Evolutionary conservation across 768 basidiomycete genomes (phyloP).

Genomic region (Wakefieldia striispora): DNA sequence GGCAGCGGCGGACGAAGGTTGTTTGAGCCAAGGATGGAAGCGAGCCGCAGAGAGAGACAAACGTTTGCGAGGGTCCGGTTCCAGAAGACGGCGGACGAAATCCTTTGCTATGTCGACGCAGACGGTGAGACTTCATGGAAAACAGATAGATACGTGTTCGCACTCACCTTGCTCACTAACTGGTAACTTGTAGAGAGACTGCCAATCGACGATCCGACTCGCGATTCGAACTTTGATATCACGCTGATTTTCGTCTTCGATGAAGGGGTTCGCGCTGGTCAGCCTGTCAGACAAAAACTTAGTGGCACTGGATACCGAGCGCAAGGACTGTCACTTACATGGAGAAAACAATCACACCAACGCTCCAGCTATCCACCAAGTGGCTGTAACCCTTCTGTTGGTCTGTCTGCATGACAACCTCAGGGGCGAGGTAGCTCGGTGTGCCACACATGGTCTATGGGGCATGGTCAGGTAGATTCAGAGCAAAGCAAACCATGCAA

Average conservation of each 20-base stretch:
- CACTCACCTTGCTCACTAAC: slow-evolving; percentile 49
- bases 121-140: background rate
- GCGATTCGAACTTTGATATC: slow-evolving; percentile 63
- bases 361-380: slow-evolving; percentile 93
- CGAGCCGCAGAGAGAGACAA: slow-evolving; percentile 71
- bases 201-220: slow-evolving; percentile 63
- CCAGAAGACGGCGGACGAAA: slow-evolving; percentile 68
- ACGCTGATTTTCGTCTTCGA: slow-evolving; percentile 62
- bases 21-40: slow-evolving; percentile 71
- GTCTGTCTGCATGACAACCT: slow-evolving; percentile 69
- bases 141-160: background rate
- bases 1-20: background rate
- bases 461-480: slow-evolving; percentile 1
- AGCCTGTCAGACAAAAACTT: slow-evolving; percentile 47
- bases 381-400: slow-evolving; percentile 73
- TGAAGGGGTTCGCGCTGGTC: slow-evolving; percentile 75
- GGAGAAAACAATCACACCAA: slow-evolving; percentile 91
- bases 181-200: slow-evolving; percentile 36
- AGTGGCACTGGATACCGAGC: background rate
- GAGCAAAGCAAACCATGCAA: background rate
- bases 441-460: slow-evolving; percentile 92
- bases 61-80: slow-evolving; percentile 59
- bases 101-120: slow-evolving; percentile 52
- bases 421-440: slow-evolving; percentile 90
- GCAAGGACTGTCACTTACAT: slow-evolving; percentile 53